A percentile compares a stretch with the other conserved stretches of the same genome.
phyloP scores from a whole-genome alignment of 1,284 basidiomycete genomes.

The Ceratobasidium sp. region DNA sequence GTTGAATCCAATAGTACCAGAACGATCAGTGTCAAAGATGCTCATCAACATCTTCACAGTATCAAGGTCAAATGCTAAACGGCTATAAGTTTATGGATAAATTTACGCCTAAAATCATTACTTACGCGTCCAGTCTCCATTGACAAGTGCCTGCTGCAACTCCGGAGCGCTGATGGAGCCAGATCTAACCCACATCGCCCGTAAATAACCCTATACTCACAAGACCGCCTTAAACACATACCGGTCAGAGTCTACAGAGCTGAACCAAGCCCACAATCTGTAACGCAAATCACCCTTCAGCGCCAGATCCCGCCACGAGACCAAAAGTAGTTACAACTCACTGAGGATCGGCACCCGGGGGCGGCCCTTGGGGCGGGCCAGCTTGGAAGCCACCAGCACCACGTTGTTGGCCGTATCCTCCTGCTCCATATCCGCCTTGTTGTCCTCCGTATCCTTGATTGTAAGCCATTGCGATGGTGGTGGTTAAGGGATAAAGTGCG shows the following conservation, averaged over 20 bases:
- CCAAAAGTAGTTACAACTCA: not conserved
- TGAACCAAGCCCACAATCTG: constrained; percentile 49
- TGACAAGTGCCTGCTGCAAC: constrained; percentile 54
- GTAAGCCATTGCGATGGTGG: constrained; percentile 43
- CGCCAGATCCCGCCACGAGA: constrained; percentile 17
- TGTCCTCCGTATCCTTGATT: constrained; percentile 33
- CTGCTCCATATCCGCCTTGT: no score
- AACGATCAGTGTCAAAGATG: constrained; percentile 56
- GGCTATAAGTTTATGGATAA: not conserved
- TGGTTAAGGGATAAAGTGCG: constrained; percentile 30
- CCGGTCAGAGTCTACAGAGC: constrained; percentile 49
- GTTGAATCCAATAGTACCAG: constrained; percentile 55
- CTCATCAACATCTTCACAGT: constrained; percentile 56
- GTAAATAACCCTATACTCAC: not conserved
- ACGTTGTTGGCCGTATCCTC: constrained; percentile 30
- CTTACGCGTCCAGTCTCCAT: constrained; percentile 54
- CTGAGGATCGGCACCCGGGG: constrained; percentile 50
- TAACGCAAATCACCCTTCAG: not conserved
- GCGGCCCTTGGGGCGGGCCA: constrained; percentile 44
- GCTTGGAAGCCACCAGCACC: constrained; percentile 40
- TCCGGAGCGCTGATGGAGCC: constrained; percentile 54
- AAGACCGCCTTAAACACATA: constrained; percentile 9
- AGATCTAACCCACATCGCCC: constrained; percentile 28
- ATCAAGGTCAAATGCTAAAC: constrained; percentile 53
- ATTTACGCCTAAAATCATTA: not conserved